Evolutionary conservation across 331 rosid species (phyloP).

Genomic region (Prunus yedoensis): DNA sequence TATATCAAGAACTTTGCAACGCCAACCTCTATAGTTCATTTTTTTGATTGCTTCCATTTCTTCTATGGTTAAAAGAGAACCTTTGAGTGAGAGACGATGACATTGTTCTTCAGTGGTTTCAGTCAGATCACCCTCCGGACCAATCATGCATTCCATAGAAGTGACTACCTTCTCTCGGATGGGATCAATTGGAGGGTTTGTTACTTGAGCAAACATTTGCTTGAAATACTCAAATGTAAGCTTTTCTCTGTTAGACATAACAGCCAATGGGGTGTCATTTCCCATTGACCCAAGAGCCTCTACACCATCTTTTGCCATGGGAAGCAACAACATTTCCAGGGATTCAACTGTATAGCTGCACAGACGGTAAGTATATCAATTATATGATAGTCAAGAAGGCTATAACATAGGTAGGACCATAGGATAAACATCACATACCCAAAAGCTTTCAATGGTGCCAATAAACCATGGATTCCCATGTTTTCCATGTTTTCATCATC

Average conservation of each 20-base stretch:
- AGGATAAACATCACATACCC: slow-evolving; percentile 51
- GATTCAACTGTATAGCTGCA: slow-evolving; percentile 85
- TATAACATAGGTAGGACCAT: slow-evolving; percentile 8
- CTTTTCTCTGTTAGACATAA: slow-evolving; percentile 90
- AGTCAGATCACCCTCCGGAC: slow-evolving; percentile 97
- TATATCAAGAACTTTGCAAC: slow-evolving; percentile 78
- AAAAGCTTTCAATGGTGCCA: slow-evolving; percentile 85
- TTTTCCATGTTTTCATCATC: slow-evolving; percentile 66
- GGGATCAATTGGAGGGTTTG: slow-evolving; percentile 99
- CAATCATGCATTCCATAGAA: slow-evolving; percentile 94
- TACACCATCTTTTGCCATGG: slow-evolving; percentile 93
- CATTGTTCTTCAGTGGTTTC: slow-evolving; percentile 92
- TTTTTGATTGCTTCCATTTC: slow-evolving; percentile 85
- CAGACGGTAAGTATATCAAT: slow-evolving; percentile 18
- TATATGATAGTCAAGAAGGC: slow-evolving; percentile 14
- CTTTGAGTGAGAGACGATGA: slow-evolving; percentile 86
- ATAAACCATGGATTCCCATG: slow-evolving; percentile 81
- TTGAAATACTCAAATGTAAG: slow-evolving; percentile 95
- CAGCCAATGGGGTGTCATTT: slow-evolving; percentile 92
- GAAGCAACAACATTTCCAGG: slow-evolving; percentile 93
- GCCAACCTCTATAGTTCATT: slow-evolving; percentile 92
- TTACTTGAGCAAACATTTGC: slow-evolving; percentile 99
- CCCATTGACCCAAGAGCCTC: slow-evolving; percentile 99
- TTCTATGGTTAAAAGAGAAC: slow-evolving; percentile 69
- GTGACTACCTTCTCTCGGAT: slow-evolving; percentile 97